Evolutionary conservation across 805 yeast species (phyloP).

Genomic region (Wickerhamiella spandovensis): DNA sequence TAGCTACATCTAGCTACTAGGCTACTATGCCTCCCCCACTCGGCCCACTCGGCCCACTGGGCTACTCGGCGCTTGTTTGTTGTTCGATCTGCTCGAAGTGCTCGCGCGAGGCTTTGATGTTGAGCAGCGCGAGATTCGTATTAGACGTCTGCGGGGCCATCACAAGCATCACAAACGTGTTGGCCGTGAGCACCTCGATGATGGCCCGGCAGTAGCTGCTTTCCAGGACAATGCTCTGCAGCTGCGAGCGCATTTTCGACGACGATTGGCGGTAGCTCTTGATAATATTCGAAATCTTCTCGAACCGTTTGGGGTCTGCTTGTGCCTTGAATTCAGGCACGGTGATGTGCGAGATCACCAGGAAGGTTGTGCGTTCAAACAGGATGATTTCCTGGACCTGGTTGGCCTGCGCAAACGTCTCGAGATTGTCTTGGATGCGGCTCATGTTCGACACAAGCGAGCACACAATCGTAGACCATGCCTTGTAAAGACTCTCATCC

Average conservation of each 20-base stretch:
- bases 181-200: conserved; percentile 30
- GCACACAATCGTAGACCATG: conserved; percentile 95
- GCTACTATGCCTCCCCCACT: too few relatives aligned
- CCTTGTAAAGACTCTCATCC: conserved; percentile 92
- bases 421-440: conserved; percentile 59
- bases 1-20: too few relatives aligned
- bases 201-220: conserved; percentile 32
- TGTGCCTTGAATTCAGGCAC: conserved; percentile 12
- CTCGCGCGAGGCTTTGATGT: conserved; percentile 26
- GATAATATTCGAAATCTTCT: conserved; percentile 84
- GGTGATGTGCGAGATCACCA: conserved; percentile 48
- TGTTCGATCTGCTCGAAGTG: conserved; percentile 29
- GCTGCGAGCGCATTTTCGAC: conserved; percentile 72
- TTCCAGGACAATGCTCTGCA: conserved; percentile 59
- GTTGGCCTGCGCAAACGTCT: conserved; percentile 56
- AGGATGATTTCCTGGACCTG: conserved; percentile 82
- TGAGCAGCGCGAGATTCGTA: conserved; percentile 14
- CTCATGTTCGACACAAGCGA: conserved; percentile 87
- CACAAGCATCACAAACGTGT: conserved; percentile 33
- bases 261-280: conserved; percentile 91
- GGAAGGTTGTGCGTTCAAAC: conserved; percentile 86
- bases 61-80: neutral
- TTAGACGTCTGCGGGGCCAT: conserved; percentile 22
- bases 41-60: too few relatives aligned
- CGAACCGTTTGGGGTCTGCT: conserved; percentile 85